Evolutionary conservation across 441 rosid species (phyloP).

Genomic region (Daphne laureola): DNA sequence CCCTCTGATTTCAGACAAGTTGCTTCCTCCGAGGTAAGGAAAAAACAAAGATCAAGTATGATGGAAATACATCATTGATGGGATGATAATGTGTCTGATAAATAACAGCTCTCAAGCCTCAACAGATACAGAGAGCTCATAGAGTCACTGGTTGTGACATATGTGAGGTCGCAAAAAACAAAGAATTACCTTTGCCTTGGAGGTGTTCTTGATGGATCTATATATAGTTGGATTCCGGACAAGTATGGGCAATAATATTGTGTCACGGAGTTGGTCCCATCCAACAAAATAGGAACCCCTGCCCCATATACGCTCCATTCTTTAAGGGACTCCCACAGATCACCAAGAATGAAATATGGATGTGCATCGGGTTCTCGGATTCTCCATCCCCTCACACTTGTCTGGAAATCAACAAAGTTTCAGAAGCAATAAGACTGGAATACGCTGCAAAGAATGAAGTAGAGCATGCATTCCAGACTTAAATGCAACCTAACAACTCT

Average conservation of each 20-base stretch:
- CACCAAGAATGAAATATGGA: slow-evolving; percentile 57
- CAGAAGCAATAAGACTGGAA: neutral
- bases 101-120: too few relatives aligned
- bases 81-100: too few relatives aligned
- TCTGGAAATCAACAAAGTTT: slow-evolving; percentile 24
- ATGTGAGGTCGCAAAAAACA: neutral
- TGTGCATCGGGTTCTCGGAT: slow-evolving; percentile 16
- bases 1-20: too few relatives aligned
- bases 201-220: slow-evolving; percentile 48
- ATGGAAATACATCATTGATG: too few relatives aligned
- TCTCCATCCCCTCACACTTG: slow-evolving; percentile 49
- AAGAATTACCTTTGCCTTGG: slow-evolving; percentile 42
- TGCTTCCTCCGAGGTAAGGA: too few relatives aligned
- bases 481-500: too few relatives aligned
- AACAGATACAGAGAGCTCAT: too few relatives aligned
- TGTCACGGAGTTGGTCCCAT: slow-evolving; percentile 61
- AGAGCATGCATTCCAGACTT: too few relatives aligned
- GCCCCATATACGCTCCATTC: slow-evolving; percentile 96
- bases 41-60: too few relatives aligned
- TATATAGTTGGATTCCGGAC: slow-evolving; percentile 83
- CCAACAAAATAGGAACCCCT: slow-evolving; percentile 76
- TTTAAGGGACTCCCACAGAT: slow-evolving; percentile 78
- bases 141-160: too few relatives aligned
- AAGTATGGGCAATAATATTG: slow-evolving; percentile 92
- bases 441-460: too few relatives aligned